Evolutionary conservation across 306 rosid species (phyloP).

Genomic region (Macrotyloma uniflorum): DNA sequence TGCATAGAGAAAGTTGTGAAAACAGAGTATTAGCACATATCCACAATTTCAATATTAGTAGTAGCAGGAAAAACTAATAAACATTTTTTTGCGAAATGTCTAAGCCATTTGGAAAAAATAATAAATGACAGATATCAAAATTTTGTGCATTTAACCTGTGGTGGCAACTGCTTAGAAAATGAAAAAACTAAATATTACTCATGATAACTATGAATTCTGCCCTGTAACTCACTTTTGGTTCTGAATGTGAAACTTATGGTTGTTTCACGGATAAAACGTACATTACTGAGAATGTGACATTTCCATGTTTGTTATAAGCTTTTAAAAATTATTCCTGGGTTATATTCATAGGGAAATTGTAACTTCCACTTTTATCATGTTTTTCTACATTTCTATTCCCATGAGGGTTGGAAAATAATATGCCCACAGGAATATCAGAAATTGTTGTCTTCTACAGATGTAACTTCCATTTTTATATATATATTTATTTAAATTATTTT

Average conservation of each 20-base stretch:
- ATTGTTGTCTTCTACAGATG: not conserved
- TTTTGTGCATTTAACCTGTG: not conserved
- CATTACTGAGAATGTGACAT: not conserved
- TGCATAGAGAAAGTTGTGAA: slow-evolving; percentile 17
- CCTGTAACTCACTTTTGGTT: slow-evolving; percentile 12
- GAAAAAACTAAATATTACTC: not conserved
- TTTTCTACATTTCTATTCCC: not conserved
- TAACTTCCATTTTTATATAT: not conserved
- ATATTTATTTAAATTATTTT: too few relatives aligned
- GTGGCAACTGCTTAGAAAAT: slow-evolving; percentile 13
- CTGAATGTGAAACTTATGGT: not conserved
- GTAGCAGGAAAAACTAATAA: not conserved
- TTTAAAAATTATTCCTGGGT: not conserved
- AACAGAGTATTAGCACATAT: not conserved
- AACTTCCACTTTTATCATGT: not conserved
- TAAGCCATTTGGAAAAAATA: not conserved
- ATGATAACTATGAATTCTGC: not conserved
- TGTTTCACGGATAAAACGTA: too few relatives aligned
- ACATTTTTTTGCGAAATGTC: not conserved
- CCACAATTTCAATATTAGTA: not conserved
- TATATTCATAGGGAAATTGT: not conserved
- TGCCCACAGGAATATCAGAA: not conserved
- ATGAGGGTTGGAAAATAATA: not conserved
- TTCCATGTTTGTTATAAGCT: too few relatives aligned
- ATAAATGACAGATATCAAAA: not conserved